Evolutionary conservation across 805 yeast species (phyloP), one percentile per base, ranked within the genome.

Genomic region (Cyberlindnera mycetangii): DNA sequence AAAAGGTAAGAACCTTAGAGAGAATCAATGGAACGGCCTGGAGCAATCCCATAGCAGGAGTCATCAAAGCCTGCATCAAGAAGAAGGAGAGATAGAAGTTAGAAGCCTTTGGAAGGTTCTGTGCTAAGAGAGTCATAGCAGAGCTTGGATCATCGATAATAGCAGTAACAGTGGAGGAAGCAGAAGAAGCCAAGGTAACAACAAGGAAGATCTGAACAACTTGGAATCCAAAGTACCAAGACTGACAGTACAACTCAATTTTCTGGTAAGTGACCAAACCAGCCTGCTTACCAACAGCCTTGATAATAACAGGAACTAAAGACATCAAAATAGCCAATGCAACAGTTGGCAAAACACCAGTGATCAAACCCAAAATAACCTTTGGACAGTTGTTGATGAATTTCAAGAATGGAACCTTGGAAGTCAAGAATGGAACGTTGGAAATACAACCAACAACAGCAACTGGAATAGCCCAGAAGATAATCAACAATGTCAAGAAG

Each of bases 401-500:
- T 32, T 73, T 66, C 60, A 92, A 75, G 72, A 87, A 93, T 8
- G 72, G 88, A 24, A 92, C 77, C 51, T 77, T 80, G 30, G 75
- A 70, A 31, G 85, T 87, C 60, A 89, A 72, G 59, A 75, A 83
- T 52, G 83, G 80, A 54, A 92, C 77, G 66, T 92, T 93, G 19
- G 98, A 92, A 52, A 93, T 83, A 55, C 81, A 76, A 78, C 98
- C 98, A 41, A 92, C 96, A 58, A 89, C 89, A n/a, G 97, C 96
- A 32, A 92, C 97, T 9, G 99, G 99, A 56, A 92, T 81, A 34
- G 96, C 83, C 98, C 98, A 92, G 68, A 89, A 89, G 38, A 92
- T 78, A 49, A 92, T 80, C 65, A 83, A 69, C 47, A 78, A 57
- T 20, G 85, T 79, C 58, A 85, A 71, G 39, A 89, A 68, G 14